Percentiles rank a stretch among this genome's conserved stretches.
Conservation (phyloP, 805 yeast genomes). For the Zygosaccharomyces rouxii region DNA sequence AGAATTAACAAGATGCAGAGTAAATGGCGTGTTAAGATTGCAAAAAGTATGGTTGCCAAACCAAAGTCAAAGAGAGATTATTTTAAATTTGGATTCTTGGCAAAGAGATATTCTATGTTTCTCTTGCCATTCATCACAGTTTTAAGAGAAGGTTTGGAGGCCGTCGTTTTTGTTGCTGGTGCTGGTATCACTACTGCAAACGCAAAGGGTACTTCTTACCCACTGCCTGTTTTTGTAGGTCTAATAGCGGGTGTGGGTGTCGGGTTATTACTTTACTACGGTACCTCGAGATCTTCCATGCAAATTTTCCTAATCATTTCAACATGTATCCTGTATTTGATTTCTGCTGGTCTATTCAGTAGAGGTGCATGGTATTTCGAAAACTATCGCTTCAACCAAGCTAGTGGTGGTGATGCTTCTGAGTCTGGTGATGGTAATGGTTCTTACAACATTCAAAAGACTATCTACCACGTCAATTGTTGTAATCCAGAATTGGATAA, state of each 20-base stretch:
- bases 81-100: conserved; percentile 49
- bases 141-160: conserved; percentile 95
- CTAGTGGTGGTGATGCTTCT: conserved; percentile 92
- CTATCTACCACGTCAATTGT: conserved; percentile 96
- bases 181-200: conserved; percentile 65
- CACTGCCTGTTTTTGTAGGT: conserved; percentile 89
- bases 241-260: conserved; percentile 69
- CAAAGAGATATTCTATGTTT: conserved; percentile 82
- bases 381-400: conserved; percentile 53
- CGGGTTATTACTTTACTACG: conserved; percentile 71
- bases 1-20: conserved; percentile 94
- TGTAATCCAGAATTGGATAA: conserved; percentile 88
- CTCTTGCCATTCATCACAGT: conserved; percentile 85
- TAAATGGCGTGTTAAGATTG: conserved; percentile 95
- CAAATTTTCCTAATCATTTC: conserved; percentile 83
- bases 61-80: conserved; percentile 49
- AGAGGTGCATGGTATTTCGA: conserved; percentile 92
- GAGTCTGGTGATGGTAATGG: conserved; percentile 95
- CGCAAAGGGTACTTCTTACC: conserved; percentile 69
- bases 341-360: conserved; percentile 89
- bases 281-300: conserved; percentile 78
- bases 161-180: conserved; percentile 94
- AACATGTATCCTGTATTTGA: conserved; percentile 82
- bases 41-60: conserved; percentile 65
- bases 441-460: conserved; percentile 71